Conservation (phyloP, 352 stramenopile genomes). For the Phytophthora cactorum region DNA sequence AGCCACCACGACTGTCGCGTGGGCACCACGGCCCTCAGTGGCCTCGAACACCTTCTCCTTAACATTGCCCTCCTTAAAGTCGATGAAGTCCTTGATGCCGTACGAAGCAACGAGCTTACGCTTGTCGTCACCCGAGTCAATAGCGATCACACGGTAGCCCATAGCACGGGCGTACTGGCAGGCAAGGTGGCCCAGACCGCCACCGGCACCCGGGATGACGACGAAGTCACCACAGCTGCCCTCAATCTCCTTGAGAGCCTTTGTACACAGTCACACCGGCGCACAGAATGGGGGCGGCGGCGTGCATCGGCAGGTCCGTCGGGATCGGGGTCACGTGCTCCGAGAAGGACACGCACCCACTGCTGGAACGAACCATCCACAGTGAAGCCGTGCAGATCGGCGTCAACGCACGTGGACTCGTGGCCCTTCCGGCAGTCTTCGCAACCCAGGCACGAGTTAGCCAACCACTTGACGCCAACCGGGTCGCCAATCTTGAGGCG, state of each 20-base stretch:
- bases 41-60: slow-evolving; percentile 44
- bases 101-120: slow-evolving; percentile 60
- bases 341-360: slow-evolving; percentile 68
- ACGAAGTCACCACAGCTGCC: slow-evolving; percentile 51
- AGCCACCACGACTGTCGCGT: slow-evolving; percentile 23
- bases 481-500: slow-evolving; percentile 50
- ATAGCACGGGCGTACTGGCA: slow-evolving; percentile 80
- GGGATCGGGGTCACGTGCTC: slow-evolving; percentile 78
- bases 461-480: slow-evolving; percentile 56
- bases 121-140: slow-evolving; percentile 72
- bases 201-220: slow-evolving; percentile 64
- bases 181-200: slow-evolving; percentile 79
- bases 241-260: slow-evolving; percentile 67
- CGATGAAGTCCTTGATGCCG: slow-evolving; percentile 71
- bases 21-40: slow-evolving; percentile 49
- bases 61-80: slow-evolving; percentile 63
- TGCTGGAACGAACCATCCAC: slow-evolving; percentile 56
- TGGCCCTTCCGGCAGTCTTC: slow-evolving; percentile 57
- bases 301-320: slow-evolving; percentile 46
- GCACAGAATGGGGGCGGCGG: slow-evolving; percentile 76
- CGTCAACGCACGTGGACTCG: slow-evolving; percentile 48
- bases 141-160: slow-evolving; percentile 68
- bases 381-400: slow-evolving; percentile 42
- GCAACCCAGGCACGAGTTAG: slow-evolving; percentile 50
- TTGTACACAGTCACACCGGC: slow-evolving; percentile 89